These are phyloP conservation scores for Lentithecium fluviatile DNA, from an alignment of 495 filamentous ascomycete species.

Conservation along the genomic window DNA sequence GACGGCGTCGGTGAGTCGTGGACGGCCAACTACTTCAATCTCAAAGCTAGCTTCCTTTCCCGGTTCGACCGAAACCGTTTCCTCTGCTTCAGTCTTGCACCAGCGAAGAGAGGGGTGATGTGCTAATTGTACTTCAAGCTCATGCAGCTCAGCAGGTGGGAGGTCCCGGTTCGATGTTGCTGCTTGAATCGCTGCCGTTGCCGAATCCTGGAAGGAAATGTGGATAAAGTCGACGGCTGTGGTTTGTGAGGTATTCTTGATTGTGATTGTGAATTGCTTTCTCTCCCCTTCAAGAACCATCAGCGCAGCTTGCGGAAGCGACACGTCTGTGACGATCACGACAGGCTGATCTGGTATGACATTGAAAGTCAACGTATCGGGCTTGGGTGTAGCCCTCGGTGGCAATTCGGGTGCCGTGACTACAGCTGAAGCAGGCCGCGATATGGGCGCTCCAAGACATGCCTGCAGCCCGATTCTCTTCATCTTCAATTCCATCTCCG, in stretches of 20 bases:
- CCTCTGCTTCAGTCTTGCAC: conserved; percentile 51
- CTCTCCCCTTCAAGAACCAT: conserved; percentile 90
- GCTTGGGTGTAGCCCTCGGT: conserved; percentile 26
- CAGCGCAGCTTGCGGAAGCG: conserved; percentile 78
- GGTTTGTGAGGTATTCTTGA: conserved; percentile 70
- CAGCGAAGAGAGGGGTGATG: conserved; percentile 72
- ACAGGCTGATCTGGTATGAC: conserved; percentile 78
- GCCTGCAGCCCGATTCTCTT: conserved; percentile 69
- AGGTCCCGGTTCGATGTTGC: conserved; percentile 74
- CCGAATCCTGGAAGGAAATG: conserved; percentile 88
- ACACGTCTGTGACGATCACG: conserved; percentile 69
- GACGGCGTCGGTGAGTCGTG: conserved; percentile 74
- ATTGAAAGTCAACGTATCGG: conserved; percentile 57
- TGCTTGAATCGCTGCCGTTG: conserved; percentile 69
- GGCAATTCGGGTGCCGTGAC: conserved; percentile 42
- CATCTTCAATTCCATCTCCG: conserved; percentile 67
- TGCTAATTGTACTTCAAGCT: conserved; percentile 74
- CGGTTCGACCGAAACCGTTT: conserved; percentile 57
- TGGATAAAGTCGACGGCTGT: conserved; percentile 78
- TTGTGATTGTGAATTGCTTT: conserved; percentile 71
- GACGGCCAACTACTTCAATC: conserved; percentile 80
- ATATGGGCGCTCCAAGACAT: conserved; percentile 49
- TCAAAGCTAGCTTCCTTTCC: conserved; percentile 71
- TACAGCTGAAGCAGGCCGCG: conserved; percentile 57
- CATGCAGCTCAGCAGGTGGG: conserved; percentile 73